Base-by-base conservation (phyloP, 331 rosid genomes). In the Telfairia occidentalis region DNA sequence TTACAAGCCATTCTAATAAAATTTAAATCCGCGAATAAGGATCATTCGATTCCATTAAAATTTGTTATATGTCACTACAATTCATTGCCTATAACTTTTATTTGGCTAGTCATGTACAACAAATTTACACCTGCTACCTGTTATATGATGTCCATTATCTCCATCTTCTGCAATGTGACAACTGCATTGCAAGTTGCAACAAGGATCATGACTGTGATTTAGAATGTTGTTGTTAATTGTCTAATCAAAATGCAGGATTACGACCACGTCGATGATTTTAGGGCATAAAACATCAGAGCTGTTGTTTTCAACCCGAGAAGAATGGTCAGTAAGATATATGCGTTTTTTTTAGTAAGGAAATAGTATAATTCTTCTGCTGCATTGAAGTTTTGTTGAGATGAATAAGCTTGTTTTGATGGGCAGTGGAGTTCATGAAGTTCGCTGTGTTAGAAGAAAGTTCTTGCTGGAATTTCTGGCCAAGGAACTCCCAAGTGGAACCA, bases 401-500 rank as follows among this genome's bases (percentile, higher is more conserved):
- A 7, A 1, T 70, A 32, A 46, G 75, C 42, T 70, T 70, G 57
- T 43, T 70, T 46, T 70, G 58, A 45, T 79, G 80, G 13, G 77
- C 72, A 80, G 89, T 40, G 83, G 85, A 74, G 78, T 19, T 28
- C 42, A 58, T 71, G 97, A 89, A 78, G 24, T 83, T 71, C 90
- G 93, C 34, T 71, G 93, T 60, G 84, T 92, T 42, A 76, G 61
- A 58, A 87, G 96, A 76, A 66, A 78, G 45, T 45, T 76, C 42
- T 15, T 92, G 78, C 69, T 89, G 70, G 93, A 89, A 81, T 77
- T 78, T 45, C 85, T 92, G 61, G 86, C 84, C 35, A 83, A 76
- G 46, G 93, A 88, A 43, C 92, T 92, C 77, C 93, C 90, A 8
- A 71, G 81, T 73, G 89, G 84, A 21, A 80, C 87, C 50, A 84